Conservation (phyloP, 805 yeast species). For the Kregervanrija pseudodelftensis region DNA sequence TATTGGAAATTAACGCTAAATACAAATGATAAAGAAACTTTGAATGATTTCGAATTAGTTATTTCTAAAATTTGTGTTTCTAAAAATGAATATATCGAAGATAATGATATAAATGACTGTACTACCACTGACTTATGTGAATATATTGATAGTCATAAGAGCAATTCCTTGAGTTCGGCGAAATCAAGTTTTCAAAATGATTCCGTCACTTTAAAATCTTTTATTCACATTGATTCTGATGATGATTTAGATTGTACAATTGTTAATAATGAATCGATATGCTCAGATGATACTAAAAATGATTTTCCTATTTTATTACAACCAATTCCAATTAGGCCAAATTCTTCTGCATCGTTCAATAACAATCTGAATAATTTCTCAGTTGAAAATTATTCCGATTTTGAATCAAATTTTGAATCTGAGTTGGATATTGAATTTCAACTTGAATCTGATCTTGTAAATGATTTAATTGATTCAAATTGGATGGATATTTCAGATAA, state of each 20-base stretch:
- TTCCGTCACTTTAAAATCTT: conserved; percentile 3
- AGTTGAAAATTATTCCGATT: conserved; percentile 1
- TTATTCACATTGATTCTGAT: conserved; percentile 1
- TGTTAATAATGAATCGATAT: background rate
- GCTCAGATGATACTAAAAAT: background rate
- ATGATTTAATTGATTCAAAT: conserved; percentile 1
- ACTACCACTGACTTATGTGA: too few species aligned
- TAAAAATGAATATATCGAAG: conserved; percentile 1
- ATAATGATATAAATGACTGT: background rate
- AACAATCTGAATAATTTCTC: background rate
- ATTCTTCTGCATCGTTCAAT: conserved; percentile 2
- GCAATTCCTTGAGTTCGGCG: too few species aligned
- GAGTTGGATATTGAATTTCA: conserved; percentile 1
- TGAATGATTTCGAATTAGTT: conserved; percentile 24
- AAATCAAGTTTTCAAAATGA: conserved; percentile 2
- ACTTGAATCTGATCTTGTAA: conserved; percentile 3
- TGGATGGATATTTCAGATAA: background rate
- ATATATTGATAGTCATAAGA: too few species aligned
- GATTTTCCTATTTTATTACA: conserved; percentile 2
- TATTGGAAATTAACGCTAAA: conserved; percentile 55
- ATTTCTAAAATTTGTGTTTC: conserved; percentile 16
- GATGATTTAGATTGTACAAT: conserved; percentile 2
- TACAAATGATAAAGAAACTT: conserved; percentile 23
- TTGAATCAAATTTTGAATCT: conserved; percentile 1
- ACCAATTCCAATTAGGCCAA: conserved; percentile 6